Evolutionary conservation across 495 filamentous ascomycete species (phyloP).

Genomic region (Rhizodiscina lignyota): DNA sequence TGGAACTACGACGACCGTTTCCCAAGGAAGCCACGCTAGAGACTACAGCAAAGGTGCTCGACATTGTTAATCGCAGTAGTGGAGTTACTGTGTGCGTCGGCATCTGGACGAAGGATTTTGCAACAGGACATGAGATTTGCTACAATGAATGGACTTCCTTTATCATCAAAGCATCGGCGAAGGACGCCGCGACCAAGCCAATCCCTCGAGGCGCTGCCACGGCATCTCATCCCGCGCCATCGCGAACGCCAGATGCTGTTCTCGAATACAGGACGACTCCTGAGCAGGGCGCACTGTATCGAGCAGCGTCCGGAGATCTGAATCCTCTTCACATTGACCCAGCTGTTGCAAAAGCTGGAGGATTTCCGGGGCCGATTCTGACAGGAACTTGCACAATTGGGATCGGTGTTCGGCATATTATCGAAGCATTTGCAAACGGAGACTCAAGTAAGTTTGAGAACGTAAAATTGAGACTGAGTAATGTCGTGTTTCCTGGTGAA

Average conservation of each 20-base stretch:
- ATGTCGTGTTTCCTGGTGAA: constrained; percentile 82
- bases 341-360: constrained; percentile 81
- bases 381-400: constrained; percentile 94
- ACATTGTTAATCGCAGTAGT: constrained; percentile 83
- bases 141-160: constrained; percentile 91
- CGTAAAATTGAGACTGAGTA: constrained; percentile 42
- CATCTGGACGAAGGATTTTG: neutral
- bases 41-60: constrained; percentile 72
- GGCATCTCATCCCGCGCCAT: constrained; percentile 59
- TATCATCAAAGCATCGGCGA: constrained; percentile 81
- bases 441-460: neutral
- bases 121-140: constrained; percentile 72
- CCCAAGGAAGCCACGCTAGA: constrained; percentile 49
- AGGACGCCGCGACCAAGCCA: constrained; percentile 71
- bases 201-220: constrained; percentile 62
- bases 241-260: constrained; percentile 62
- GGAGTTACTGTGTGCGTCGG: constrained; percentile 8
- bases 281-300: constrained; percentile 88
- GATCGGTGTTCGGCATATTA: constrained; percentile 60
- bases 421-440: neutral
- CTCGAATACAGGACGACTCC: constrained; percentile 79
- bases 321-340: constrained; percentile 95
- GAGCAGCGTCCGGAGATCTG: constrained; percentile 68
- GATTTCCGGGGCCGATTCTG: constrained; percentile 87
- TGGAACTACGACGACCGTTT: constrained; percentile 1